Evolutionary conservation across 2,329 filamentous ascomycete species (phyloP).

Genomic region (Stenocarpella maydis): DNA sequence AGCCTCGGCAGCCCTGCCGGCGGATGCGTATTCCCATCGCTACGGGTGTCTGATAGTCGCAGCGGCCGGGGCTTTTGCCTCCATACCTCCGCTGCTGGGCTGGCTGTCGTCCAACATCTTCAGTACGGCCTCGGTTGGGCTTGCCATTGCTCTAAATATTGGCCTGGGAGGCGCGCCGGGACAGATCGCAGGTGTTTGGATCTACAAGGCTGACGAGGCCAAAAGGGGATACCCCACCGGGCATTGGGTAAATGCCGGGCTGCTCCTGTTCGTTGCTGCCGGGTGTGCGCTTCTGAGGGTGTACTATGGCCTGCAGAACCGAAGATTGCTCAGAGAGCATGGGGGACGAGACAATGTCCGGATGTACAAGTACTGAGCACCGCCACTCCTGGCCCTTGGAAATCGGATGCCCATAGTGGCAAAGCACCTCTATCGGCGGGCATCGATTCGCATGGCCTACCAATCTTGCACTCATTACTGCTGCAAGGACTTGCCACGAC

Average conservation of each 20-base stretch:
- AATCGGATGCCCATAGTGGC: too few relatives aligned
- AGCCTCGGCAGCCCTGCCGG: conserved; percentile 68
- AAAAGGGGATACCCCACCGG: conserved; percentile 72
- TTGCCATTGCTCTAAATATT: conserved; percentile 76
- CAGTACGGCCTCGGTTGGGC: conserved; percentile 69
- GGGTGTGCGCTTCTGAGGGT: conserved; percentile 62
- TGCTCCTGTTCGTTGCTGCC: conserved; percentile 65
- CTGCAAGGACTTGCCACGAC: too few relatives aligned
- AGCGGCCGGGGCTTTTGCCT: conserved; percentile 71
- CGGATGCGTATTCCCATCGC: conserved; percentile 62
- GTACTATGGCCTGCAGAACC: conserved; percentile 62
- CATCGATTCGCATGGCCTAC: too few relatives aligned
- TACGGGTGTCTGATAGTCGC: conserved; percentile 77
- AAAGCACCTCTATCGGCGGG: too few relatives aligned
- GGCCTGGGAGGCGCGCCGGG: conserved; percentile 71
- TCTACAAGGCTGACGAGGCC: conserved; percentile 72
- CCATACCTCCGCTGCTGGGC: conserved; percentile 74
- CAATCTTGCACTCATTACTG: too few relatives aligned
- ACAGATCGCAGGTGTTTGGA: conserved; percentile 78
- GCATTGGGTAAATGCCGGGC: conserved; percentile 72
- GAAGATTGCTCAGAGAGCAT: conserved; percentile 44
- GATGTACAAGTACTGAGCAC: conserved; percentile 51
- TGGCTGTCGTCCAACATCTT: conserved; percentile 75
- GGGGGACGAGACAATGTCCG: conserved; percentile 46
- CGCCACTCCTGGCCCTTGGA: background rate